These are phyloP conservation scores for Pezicula carpinea DNA, from an alignment of 2,329 filamentous ascomycete species.

Conservation along the genomic window DNA sequence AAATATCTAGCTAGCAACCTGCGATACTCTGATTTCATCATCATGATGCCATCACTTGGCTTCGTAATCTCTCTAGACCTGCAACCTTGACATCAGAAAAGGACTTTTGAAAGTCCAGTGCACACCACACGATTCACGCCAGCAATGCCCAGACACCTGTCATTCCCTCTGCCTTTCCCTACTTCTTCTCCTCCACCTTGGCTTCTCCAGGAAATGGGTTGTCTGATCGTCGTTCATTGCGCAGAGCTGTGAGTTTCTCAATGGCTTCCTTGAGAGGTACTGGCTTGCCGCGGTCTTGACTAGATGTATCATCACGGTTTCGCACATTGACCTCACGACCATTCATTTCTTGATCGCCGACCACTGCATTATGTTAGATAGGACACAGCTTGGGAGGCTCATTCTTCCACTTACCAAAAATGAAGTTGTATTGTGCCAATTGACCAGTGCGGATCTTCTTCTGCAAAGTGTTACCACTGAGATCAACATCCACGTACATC, in stretches of 20 bases:
- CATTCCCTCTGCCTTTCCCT: background rate
- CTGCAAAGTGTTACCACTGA: conserved; percentile 74
- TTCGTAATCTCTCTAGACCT: too few relatives aligned
- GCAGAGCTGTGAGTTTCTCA: conserved; percentile 48
- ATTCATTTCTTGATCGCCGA: conserved; percentile 57
- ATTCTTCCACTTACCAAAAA: conserved; percentile 55
- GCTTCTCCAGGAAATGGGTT: conserved; percentile 33
- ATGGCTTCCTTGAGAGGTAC: conserved; percentile 52
- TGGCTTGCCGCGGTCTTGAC: conserved; percentile 56
- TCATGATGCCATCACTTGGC: too few relatives aligned
- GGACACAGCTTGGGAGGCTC: background rate
- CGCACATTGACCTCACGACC: conserved; percentile 58
- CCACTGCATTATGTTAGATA: conserved; percentile 37
- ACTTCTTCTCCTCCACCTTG: conserved; percentile 8
- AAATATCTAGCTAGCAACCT: too few relatives aligned
- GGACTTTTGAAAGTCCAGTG: background rate
- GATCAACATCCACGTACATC: conserved; percentile 68
- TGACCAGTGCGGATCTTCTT: conserved; percentile 87
- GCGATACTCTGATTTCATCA: too few relatives aligned
- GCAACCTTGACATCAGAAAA: too few relatives aligned
- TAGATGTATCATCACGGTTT: conserved; percentile 58
- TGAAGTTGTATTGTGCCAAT: conserved; percentile 78
- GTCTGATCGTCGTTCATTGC: conserved; percentile 37
- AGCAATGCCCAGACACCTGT: background rate
- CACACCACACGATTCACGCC: too few relatives aligned